A percentile compares a stretch with the other conserved stretches of the same genome.
Evolutionary conservation across 768 basidiomycete species (phyloP).

Genomic region (Podaxis sp.): DNA sequence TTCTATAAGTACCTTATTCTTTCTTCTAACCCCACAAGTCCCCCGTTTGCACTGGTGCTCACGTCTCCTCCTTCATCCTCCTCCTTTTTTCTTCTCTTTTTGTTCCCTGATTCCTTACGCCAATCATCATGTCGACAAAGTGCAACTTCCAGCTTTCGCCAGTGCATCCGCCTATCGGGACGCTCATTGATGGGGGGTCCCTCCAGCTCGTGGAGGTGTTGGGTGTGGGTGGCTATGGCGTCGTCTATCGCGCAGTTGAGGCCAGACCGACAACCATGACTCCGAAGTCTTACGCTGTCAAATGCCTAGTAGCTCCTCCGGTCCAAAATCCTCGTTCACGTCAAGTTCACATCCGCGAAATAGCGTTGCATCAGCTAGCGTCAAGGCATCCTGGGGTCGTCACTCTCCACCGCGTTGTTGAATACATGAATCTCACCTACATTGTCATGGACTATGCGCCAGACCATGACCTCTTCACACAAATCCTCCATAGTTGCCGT

Average conservation of each 20-base stretch:
- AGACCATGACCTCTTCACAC: conserved; percentile 94
- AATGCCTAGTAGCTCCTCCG: conserved; percentile 74
- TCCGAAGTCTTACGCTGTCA: conserved; percentile 81
- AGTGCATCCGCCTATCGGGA: conserved; percentile 66
- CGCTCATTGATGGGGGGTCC: conserved; percentile 82
- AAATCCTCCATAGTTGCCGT: conserved; percentile 79
- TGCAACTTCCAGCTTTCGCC: conserved; percentile 39
- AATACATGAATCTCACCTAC: conserved; percentile 81
- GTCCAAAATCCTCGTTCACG: conserved; percentile 59
- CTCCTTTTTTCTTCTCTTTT: conserved; percentile 23
- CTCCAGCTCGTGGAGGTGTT: conserved; percentile 89
- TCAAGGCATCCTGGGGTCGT: conserved; percentile 85
- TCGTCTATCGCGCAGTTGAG: conserved; percentile 90
- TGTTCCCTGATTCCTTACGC: conserved; percentile 18
- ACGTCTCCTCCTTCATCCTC: conserved; percentile 25
- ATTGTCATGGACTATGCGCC: conserved; percentile 95
- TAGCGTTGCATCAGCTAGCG: conserved; percentile 80
- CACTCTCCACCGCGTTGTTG: conserved; percentile 88
- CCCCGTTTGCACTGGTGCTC: conserved; percentile 47
- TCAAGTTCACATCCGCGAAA: conserved; percentile 89
- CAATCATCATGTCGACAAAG: conserved; percentile 36
- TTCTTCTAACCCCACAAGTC: conserved; percentile 39
- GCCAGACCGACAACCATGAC: conserved; percentile 40
- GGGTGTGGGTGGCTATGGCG: conserved; percentile 94
- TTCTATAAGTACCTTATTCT: conserved; percentile 17